These are phyloP conservation scores for Lepiota venenata DNA, from an alignment of 768 basidiomycete genomes.

Conservation along the genomic window DNA sequence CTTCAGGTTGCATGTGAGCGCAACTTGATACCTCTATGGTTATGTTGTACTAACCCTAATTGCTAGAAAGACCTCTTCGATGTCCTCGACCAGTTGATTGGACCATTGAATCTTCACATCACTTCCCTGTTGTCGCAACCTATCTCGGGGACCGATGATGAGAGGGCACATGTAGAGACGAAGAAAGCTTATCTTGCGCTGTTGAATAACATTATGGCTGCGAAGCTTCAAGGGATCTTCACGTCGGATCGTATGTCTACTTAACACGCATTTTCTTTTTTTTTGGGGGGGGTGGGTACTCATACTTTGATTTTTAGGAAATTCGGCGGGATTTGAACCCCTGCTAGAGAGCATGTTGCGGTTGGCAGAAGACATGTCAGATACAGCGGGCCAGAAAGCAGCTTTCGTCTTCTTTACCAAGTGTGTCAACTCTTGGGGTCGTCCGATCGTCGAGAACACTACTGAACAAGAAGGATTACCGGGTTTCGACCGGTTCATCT, in stretches of 20 bases:
- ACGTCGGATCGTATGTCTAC: slow-evolving; percentile 75
- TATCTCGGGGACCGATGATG: slow-evolving; percentile 84
- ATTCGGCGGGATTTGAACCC: slow-evolving; percentile 62
- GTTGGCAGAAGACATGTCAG: slow-evolving; percentile 72
- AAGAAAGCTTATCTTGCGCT: slow-evolving; percentile 87
- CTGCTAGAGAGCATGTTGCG: slow-evolving; percentile 72
- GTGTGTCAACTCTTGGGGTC: slow-evolving; percentile 68
- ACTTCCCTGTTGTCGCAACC: slow-evolving; percentile 77
- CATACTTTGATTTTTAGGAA: slow-evolving; percentile 24
- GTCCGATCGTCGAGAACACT: slow-evolving; percentile 33
- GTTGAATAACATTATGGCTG: slow-evolving; percentile 74
- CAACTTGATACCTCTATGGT: slow-evolving; percentile 9
- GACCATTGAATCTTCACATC: slow-evolving; percentile 83
- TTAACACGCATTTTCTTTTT: background rate
- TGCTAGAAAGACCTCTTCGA: slow-evolving; percentile 77
- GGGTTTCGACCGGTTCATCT: slow-evolving; percentile 91
- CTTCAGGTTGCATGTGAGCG: slow-evolving; percentile 81
- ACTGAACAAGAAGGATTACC: slow-evolving; percentile 48
- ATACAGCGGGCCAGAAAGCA: slow-evolving; percentile 71
- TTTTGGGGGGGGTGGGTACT: no score
- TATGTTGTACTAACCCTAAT: background rate
- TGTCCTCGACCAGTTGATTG: slow-evolving; percentile 87
- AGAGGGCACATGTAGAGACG: slow-evolving; percentile 71
- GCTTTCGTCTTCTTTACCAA: slow-evolving; percentile 78
- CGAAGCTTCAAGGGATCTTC: slow-evolving; percentile 82